Conservation (phyloP, 2,329 filamentous ascomycete species). For the Exophiala oligosperma region DNA sequence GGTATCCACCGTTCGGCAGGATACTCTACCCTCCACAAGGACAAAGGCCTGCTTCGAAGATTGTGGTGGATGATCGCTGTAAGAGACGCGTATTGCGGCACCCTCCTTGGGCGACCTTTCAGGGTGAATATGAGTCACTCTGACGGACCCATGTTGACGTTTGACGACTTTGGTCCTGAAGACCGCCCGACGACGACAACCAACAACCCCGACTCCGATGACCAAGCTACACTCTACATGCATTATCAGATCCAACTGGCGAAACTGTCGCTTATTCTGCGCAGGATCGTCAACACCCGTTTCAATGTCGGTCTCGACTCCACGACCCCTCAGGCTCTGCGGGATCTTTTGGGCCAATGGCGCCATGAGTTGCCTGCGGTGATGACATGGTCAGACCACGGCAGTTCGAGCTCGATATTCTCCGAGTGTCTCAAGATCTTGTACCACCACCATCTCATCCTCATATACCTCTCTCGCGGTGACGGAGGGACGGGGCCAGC, state of each 20-base stretch:
- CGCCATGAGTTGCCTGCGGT: conserved; percentile 5
- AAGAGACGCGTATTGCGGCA: conserved; percentile 15
- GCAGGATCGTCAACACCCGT: conserved; percentile 11
- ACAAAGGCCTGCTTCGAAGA: conserved; percentile 18
- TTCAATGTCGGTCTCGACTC: conserved; percentile 11
- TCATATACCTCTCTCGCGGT: conserved; percentile 9
- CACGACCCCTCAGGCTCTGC: conserved; percentile 3
- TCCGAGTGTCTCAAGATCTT: conserved; percentile 16
- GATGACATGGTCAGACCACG: conserved; percentile 9
- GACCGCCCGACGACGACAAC: not conserved
- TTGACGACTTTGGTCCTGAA: conserved; percentile 12
- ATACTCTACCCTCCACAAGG: not conserved
- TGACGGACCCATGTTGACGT: conserved; percentile 8
- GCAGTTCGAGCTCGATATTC: conserved; percentile 9
- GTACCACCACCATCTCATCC: conserved; percentile 16
- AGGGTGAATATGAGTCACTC: conserved; percentile 16
- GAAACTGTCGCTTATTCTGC: conserved; percentile 13
- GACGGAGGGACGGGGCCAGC: not conserved
- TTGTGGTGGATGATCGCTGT: conserved; percentile 29
- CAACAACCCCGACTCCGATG: not conserved
- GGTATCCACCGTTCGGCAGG: conserved; percentile 30
- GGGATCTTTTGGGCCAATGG: conserved; percentile 7
- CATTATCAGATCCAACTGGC: conserved; percentile 14
- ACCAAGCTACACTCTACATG: conserved; percentile 1
- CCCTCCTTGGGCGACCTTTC: conserved; percentile 17